phyloP scores from a whole-genome alignment of 768 basidiomycete genomes.

The Pleurotus djamor region DNA sequence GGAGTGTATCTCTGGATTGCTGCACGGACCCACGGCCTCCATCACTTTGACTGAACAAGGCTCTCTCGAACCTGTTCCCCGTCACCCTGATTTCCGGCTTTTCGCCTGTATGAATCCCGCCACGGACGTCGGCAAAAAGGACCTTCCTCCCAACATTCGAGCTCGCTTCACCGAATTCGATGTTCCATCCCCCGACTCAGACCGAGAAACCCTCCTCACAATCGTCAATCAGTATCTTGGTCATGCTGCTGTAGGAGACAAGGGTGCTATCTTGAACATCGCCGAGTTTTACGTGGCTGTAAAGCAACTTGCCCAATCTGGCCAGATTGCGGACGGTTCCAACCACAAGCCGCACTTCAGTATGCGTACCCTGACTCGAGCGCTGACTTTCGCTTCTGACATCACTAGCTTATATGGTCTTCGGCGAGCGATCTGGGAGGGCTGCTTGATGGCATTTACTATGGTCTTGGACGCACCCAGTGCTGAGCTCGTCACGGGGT shows the following conservation, averaged over 20 bases:
- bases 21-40: slow-evolving; percentile 83
- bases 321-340: slow-evolving; percentile 88
- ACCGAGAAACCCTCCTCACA: slow-evolving; percentile 83
- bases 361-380: slow-evolving; percentile 93
- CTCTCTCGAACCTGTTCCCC: slow-evolving; percentile 82
- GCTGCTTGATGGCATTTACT: slow-evolving; percentile 96
- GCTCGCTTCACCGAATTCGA: slow-evolving; percentile 94
- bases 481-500: slow-evolving; percentile 55
- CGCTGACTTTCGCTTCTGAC: slow-evolving; percentile 87
- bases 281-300: slow-evolving; percentile 88
- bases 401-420: slow-evolving; percentile 75
- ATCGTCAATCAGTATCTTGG: slow-evolving; percentile 93
- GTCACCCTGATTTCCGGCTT: slow-evolving; percentile 93
- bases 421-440: slow-evolving; percentile 91
- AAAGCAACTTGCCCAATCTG: slow-evolving; percentile 69
- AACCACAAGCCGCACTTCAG: slow-evolving; percentile 94
- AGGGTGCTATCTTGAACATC: slow-evolving; percentile 83
- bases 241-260: slow-evolving; percentile 78
- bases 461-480: slow-evolving; percentile 86
- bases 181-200: slow-evolving; percentile 91
- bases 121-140: slow-evolving; percentile 97
- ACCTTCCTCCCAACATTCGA: slow-evolving; percentile 88
- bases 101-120: slow-evolving; percentile 99
- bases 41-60: slow-evolving; percentile 94
- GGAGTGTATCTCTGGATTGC: slow-evolving; percentile 86